Conservation (phyloP, 306 rosid genomes). For the Inga laurina region DNA sequence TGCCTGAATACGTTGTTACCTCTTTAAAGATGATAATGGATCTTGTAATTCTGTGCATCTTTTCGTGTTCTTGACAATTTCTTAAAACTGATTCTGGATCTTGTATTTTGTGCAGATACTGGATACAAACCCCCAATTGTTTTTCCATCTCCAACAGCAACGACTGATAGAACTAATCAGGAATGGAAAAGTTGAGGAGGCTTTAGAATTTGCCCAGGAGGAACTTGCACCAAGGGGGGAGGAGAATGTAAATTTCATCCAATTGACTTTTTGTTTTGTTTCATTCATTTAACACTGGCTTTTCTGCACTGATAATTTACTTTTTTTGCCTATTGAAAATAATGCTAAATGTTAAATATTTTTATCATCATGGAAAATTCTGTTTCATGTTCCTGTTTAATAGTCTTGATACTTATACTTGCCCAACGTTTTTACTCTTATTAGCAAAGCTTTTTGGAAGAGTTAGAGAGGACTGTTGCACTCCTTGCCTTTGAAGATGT, state of each 20-base stretch:
- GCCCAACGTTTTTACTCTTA: constrained; percentile 33
- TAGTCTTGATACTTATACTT: constrained; percentile 25
- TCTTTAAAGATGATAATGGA: neutral
- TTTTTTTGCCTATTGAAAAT: constrained; percentile 17
- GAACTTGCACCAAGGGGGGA: constrained; percentile 99
- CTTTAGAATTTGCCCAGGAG: constrained; percentile 97
- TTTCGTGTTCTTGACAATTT: neutral
- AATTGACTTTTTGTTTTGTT: neutral
- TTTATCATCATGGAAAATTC: constrained; percentile 4
- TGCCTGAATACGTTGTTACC: neutral
- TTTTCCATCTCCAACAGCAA: constrained; percentile 98
- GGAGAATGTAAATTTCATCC: constrained; percentile 70
- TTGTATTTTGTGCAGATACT: constrained; percentile 72
- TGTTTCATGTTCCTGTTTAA: constrained; percentile 6
- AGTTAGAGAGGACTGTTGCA: constrained; percentile 97
- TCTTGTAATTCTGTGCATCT: too few relatives aligned
- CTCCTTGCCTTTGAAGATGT: constrained; percentile 96
- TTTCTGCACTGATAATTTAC: constrained; percentile 14
- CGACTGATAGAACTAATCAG: constrained; percentile 90
- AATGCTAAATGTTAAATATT: constrained; percentile 18
- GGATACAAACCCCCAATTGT: constrained; percentile 95
- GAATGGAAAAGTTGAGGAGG: constrained; percentile 93
- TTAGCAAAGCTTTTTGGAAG: constrained; percentile 96
- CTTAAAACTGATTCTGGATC: neutral
- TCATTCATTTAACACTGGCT: neutral